A percentile compares a stretch with the other conserved stretches of the same genome.
Evolutionary conservation across 148 eudicot genomes (phyloP).

Genomic region (Heliosperma pusillum): DNA sequence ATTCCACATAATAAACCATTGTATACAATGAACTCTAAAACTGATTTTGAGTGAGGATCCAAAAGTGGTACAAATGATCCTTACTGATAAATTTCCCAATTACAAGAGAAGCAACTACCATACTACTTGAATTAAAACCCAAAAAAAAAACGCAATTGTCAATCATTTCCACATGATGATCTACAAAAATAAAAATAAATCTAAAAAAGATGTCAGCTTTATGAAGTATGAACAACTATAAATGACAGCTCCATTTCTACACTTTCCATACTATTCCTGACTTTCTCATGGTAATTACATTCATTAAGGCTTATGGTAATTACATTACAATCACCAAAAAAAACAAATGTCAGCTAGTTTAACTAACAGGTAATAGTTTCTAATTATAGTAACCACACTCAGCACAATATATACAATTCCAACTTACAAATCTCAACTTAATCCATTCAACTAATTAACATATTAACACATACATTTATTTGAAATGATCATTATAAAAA

Average conservation of each 20-base stretch:
- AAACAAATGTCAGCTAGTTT: no score
- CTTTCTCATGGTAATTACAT: not conserved
- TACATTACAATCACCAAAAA: no score
- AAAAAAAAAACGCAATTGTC: not conserved
- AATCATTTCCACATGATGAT: not conserved
- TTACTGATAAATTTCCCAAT: no score
- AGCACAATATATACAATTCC: no score
- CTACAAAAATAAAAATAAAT: not conserved
- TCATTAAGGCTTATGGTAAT: not conserved
- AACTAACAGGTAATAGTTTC: no score
- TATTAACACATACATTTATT: not conserved
- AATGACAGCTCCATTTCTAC: not conserved
- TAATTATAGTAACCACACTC: no score
- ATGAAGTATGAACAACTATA: not conserved
- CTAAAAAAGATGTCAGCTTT: not conserved
- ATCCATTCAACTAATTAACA: not conserved
- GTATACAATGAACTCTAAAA: no score
- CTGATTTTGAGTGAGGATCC: no score
- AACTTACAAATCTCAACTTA: conserved; percentile 10
- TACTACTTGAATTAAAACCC: not conserved
- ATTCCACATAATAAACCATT: not conserved
- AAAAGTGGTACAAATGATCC: no score
- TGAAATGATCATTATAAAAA: not conserved
- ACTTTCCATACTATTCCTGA: not conserved
- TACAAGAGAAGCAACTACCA: not conserved